phyloP scores from a whole-genome alignment of 2,329 filamentous ascomycete genomes.

The Fusarium multiceps region DNA sequence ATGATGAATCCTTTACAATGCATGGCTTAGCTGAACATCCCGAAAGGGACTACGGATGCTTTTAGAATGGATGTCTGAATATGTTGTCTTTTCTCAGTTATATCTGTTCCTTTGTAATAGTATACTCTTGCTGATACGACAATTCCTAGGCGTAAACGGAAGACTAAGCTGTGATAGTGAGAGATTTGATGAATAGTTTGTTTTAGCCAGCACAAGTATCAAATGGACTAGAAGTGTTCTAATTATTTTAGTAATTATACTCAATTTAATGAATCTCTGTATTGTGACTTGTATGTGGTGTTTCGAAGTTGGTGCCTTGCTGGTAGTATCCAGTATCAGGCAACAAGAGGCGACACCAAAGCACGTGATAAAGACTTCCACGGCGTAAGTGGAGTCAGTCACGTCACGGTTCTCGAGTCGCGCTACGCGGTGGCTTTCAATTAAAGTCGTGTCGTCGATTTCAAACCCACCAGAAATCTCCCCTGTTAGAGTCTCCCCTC shows the following conservation, averaged over 20 bases:
- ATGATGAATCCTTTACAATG: conserved; percentile 49
- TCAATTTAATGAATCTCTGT: background rate
- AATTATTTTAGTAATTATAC: too few relatives aligned
- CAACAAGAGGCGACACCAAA: conserved; percentile 30
- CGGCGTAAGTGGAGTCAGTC: conserved; percentile 46
- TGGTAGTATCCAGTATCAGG: background rate
- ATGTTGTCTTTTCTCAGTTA: background rate
- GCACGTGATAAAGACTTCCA: conserved; percentile 45
- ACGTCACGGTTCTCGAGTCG: conserved; percentile 53
- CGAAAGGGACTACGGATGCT: conserved; percentile 41
- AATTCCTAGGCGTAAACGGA: conserved; percentile 1
- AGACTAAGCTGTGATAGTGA: background rate
- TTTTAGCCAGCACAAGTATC: background rate
- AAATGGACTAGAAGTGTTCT: background rate
- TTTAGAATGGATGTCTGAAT: conserved; percentile 49
- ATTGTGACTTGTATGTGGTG: background rate
- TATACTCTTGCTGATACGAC: conserved; percentile 8
- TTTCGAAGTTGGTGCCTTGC: background rate
- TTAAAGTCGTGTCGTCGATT: conserved; percentile 47
- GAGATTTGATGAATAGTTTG: background rate
- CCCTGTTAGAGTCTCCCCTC: conserved; percentile 26
- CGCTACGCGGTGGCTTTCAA: conserved; percentile 47
- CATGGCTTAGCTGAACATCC: conserved; percentile 52
- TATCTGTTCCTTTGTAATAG: background rate
- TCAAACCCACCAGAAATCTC: conserved; percentile 29